These are phyloP conservation scores for Bjerkandera adusta DNA, from an alignment of 1,284 basidiomycete species.

Conservation along the genomic window DNA sequence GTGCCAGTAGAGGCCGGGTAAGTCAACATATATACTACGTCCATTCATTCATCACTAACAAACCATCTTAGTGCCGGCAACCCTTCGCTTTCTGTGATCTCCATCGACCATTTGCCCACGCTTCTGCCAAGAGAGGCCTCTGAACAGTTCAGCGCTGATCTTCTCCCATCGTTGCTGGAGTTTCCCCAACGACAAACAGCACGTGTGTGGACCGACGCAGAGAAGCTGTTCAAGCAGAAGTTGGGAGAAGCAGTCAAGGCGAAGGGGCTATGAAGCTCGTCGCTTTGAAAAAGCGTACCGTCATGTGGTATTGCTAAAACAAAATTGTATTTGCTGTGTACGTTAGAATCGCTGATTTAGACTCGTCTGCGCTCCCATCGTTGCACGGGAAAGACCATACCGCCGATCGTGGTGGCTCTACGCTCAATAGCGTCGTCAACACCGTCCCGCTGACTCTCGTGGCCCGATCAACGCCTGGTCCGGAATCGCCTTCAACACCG, in stretches of 20 bases:
- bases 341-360: too few relatives aligned
- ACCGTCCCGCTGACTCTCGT: too few relatives aligned
- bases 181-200: conserved; percentile 68
- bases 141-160: conserved; percentile 92
- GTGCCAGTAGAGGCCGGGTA: conserved; percentile 83
- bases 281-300: conserved; percentile 6
- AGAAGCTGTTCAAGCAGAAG: conserved; percentile 84
- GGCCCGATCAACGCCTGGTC: too few relatives aligned
- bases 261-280: conserved; percentile 22
- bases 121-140: conserved; percentile 94
- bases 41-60: conserved; percentile 11
- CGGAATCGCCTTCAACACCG: too few relatives aligned
- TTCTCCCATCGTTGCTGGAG: conserved; percentile 84
- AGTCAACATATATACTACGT: conserved; percentile 29
- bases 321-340: too few relatives aligned
- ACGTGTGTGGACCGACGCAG: conserved; percentile 89
- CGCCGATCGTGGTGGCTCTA: too few relatives aligned
- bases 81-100: conserved; percentile 81
- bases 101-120: conserved; percentile 98
- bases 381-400: too few relatives aligned
- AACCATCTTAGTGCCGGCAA: conserved; percentile 45
- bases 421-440: too few relatives aligned
- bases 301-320: background rate
- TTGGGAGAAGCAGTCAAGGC: conserved; percentile 59
- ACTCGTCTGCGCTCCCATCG: too few relatives aligned